Base-by-base conservation (phyloP, 179 eudicot species). In the Pouteria campechiana region DNA sequence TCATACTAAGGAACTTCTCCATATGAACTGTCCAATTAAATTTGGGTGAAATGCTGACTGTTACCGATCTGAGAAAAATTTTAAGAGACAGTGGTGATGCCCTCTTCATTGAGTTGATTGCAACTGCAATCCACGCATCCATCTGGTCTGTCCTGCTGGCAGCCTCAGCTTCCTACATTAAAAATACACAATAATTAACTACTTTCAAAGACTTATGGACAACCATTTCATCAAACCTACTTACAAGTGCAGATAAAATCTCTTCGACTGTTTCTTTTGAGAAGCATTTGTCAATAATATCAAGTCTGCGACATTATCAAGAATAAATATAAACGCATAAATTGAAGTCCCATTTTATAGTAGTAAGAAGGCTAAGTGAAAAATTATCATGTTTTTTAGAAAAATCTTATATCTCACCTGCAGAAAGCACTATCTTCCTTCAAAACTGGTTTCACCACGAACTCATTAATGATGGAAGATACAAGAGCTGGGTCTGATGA, bases 211-310 rank as follows among this genome's bases (percentile, higher is more conserved):
- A 31, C n/a, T 27, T 2, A 3, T 10, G 13, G 5, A 16, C 10
- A 17, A 1, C 11, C 0, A 5, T 18, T 29, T 18, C 13, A 44
- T 13, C 3, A 1, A 21, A 28, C 16, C 9, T 16, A 42, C 44
- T 15, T 60, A 60, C 66, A 50, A 60, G 33, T 13, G 44, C 46
- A 4, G 13, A 11, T 28, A 52, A 18, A 45, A 60, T 60, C 16
- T 52, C 66, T 45, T 44, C 49, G 30, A 29, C 53, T 2, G 55
- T 52, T 15, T 53, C 18, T 12, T 41, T 30, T 21, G 59, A 52
- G 44, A 44, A 60, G 44, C 66, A 53, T 17, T 25, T 19, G 31
- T 39, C 53, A 22, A 60, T 46, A n/a, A 31, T 33, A 8, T 46
- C 47, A 17, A 60, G 12, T 24, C 58, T 32, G 33, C 27, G 7